phyloP scores from a whole-genome alignment of 805 yeast species.

The Metschnikowia corniflorae region DNA sequence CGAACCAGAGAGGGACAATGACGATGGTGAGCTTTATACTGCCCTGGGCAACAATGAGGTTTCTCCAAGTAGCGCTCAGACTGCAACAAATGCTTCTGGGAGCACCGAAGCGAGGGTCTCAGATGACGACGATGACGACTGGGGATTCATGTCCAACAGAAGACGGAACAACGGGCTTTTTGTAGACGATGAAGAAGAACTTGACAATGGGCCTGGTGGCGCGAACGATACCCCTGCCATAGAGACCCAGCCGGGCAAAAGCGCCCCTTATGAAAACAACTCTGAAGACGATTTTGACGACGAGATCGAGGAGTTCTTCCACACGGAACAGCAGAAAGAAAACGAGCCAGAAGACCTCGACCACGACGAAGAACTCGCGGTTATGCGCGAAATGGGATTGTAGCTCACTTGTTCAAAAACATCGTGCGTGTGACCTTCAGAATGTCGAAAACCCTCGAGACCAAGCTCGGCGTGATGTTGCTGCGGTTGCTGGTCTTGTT shows the following conservation, averaged over 20 bases:
- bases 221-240: no score
- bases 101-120: not conserved
- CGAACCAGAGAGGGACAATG: conserved; percentile 4
- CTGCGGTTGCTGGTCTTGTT: conserved; percentile 21
- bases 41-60: no score
- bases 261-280: no score
- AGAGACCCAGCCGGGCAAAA: not conserved
- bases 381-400: conserved; percentile 39
- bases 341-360: conserved; percentile 2
- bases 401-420: conserved; percentile 12
- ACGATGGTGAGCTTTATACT: conserved; percentile 11
- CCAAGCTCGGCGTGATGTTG: conserved; percentile 30
- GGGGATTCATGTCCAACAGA: conserved; percentile 17
- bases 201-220: no score
- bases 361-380: conserved; percentile 28
- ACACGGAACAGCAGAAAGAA: not conserved
- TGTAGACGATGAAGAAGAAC: conserved; percentile 30
- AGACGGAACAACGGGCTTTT: conserved; percentile 24
- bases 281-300: conserved; percentile 19
- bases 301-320: conserved; percentile 19
- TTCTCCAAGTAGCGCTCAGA: no score
- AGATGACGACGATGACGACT: conserved; percentile 19
- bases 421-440: conserved; percentile 45
- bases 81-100: not conserved
- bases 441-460: conserved; percentile 45